phyloP scores from a whole-genome alignment of 2,329 filamentous ascomycete species.

The Claviceps fusiformis region DNA sequence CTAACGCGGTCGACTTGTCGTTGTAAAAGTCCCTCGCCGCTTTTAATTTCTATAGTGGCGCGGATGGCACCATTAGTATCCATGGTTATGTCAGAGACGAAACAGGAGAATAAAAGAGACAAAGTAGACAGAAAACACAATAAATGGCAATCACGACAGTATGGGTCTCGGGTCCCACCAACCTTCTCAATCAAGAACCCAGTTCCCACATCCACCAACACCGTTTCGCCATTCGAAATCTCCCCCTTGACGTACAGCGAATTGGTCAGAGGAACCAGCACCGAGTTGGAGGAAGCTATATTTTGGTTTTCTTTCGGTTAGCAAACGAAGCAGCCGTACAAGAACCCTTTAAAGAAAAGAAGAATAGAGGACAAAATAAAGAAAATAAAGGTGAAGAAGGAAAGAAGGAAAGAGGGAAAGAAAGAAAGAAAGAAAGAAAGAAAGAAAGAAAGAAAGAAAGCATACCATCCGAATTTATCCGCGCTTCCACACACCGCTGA shows the following conservation, averaged over 20 bases:
- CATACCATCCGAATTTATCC: slow-evolving; percentile 20
- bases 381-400: not conserved
- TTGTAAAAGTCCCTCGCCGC: slow-evolving; percentile 45
- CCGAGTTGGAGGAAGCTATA: slow-evolving; percentile 30
- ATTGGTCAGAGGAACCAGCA: slow-evolving; percentile 88
- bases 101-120: no score
- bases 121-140: no score
- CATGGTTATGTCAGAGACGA: no score
- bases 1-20: slow-evolving; percentile 38
- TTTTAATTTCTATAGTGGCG: slow-evolving; percentile 31
- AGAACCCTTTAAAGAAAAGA: no score
- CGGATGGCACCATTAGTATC: not conserved
- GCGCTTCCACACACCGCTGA: slow-evolving; percentile 54
- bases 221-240: slow-evolving; percentile 58
- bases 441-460: not conserved
- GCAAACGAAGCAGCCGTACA: no score
- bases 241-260: slow-evolving; percentile 86
- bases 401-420: not conserved
- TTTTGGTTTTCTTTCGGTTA: not conserved
- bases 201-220: slow-evolving; percentile 85
- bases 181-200: slow-evolving; percentile 94
- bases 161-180: not conserved
- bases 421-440: not conserved
- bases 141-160: not conserved
- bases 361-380: no score